Percentiles rank a stretch among this genome's conserved stretches.
Evolutionary conservation across 1,284 basidiomycete species (phyloP).

Genomic region (Quambalaria eucalypti): DNA sequence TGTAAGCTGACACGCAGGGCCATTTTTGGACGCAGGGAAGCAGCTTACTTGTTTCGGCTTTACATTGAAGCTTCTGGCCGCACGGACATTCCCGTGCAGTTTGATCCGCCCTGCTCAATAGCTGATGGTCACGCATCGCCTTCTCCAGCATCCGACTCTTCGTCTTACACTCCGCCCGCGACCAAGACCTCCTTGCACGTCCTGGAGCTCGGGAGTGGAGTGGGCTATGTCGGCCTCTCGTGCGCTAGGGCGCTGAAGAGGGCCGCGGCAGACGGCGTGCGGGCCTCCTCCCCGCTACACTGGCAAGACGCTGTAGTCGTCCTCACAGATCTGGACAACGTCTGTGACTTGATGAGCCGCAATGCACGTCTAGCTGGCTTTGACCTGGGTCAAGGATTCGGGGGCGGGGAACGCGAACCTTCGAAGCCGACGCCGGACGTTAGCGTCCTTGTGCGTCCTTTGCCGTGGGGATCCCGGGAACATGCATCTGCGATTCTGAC

Average conservation of each 20-base stretch:
- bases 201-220: constrained; percentile 42
- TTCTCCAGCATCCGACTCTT: not conserved
- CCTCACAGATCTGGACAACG: constrained; percentile 40
- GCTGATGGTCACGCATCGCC: not conserved
- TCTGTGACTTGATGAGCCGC: constrained; percentile 33
- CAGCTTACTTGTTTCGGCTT: constrained; percentile 28
- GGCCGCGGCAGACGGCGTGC: not conserved
- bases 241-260: constrained; percentile 16
- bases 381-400: not conserved
- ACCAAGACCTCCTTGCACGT: too few relatives aligned
- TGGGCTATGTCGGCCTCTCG: constrained; percentile 36
- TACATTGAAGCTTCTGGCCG: constrained; percentile 32
- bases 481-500: constrained; percentile 13
- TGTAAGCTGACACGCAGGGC: too few relatives aligned
- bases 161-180: too few relatives aligned
- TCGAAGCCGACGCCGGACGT: too few relatives aligned
- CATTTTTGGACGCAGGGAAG: constrained; percentile 24
- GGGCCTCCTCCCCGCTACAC: not conserved
- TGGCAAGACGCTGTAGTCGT: constrained; percentile 8
- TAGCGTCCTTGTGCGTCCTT: constrained; percentile 12
- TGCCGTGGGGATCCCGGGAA: constrained; percentile 33
- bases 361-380: constrained; percentile 21
- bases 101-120: constrained; percentile 33
- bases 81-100: constrained; percentile 12
- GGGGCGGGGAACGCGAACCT: not conserved